Percentiles rank a stretch among this genome's conserved stretches.
Conservation (phyloP, 108 stramenopile genomes). For the Thalassiosira profunda region DNA sequence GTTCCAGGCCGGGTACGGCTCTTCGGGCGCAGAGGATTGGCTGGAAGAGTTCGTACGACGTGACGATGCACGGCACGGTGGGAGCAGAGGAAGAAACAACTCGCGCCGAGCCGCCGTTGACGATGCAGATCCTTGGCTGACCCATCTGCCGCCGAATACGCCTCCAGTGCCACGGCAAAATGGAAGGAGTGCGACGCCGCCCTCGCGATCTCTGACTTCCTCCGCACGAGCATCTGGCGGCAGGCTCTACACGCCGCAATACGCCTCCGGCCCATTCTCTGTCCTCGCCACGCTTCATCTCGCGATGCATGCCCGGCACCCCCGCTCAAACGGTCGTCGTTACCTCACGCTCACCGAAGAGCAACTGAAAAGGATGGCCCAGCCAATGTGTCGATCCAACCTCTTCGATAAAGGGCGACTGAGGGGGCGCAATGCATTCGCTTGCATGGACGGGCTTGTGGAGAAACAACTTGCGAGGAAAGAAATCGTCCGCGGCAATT, state of each 20-base stretch:
- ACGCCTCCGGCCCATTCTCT: slow-evolving; percentile 55
- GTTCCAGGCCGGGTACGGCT: slow-evolving; percentile 17
- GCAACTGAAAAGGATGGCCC: slow-evolving; percentile 54
- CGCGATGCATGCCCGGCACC: slow-evolving; percentile 30
- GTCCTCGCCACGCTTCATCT: slow-evolving; percentile 47
- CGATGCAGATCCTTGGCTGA: neutral
- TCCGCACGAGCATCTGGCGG: slow-evolving; percentile 1
- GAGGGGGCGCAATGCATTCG: slow-evolving; percentile 53
- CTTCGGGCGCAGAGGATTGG: slow-evolving; percentile 23
- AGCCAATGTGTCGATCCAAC: slow-evolving; percentile 53
- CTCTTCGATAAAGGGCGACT: slow-evolving; percentile 52
- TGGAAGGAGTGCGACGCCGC: slow-evolving; percentile 7
- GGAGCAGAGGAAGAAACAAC: too few relatives aligned
- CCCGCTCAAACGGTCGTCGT: slow-evolving; percentile 19
- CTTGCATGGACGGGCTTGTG: slow-evolving; percentile 51
- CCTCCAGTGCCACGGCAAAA: too few relatives aligned
- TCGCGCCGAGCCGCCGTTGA: neutral
- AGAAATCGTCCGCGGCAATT: slow-evolving; percentile 39
- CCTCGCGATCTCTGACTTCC: neutral
- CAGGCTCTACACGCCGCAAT: slow-evolving; percentile 48
- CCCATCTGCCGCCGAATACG: too few relatives aligned
- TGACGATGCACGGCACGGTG: slow-evolving; percentile 32
- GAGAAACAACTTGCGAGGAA: slow-evolving; percentile 52
- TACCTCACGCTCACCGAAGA: slow-evolving; percentile 47
- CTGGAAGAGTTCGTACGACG: slow-evolving; percentile 47